phyloP scores from a whole-genome alignment of 208 protist genomes.

The Trypanosoma congolense region DNA sequence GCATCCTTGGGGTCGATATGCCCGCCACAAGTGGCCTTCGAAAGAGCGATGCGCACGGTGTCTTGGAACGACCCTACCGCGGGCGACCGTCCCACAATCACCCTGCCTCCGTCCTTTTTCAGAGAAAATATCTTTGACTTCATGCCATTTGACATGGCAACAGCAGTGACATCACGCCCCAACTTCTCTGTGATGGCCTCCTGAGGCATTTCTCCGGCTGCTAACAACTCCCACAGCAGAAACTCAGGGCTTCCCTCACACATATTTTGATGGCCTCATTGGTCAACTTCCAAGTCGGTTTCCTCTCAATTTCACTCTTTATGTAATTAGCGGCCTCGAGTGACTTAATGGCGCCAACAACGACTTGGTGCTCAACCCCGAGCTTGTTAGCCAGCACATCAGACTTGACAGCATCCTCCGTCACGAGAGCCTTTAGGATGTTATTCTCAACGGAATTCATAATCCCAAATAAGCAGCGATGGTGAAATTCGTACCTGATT shows the following conservation, averaged over 20 bases:
- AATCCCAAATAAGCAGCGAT: too few species aligned
- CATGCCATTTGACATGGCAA: conserved; percentile 91
- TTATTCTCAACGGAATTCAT: conserved; percentile 19
- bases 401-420: conserved; percentile 36
- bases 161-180: conserved; percentile 53
- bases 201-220: conserved; percentile 30
- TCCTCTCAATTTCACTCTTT: conserved; percentile 41
- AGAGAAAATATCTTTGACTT: conserved; percentile 90
- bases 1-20: conserved; percentile 58
- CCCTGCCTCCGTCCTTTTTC: conserved; percentile 66
- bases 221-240: conserved; percentile 55
- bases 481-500: too few species aligned
- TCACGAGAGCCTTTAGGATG: conserved; percentile 31
- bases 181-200: conserved; percentile 43
- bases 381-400: conserved; percentile 50
- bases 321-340: conserved; percentile 83
- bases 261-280: conserved; percentile 77
- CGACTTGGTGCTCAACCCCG: conserved; percentile 72
- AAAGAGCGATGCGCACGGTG: conserved; percentile 33
- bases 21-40: conserved; percentile 19
- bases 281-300: conserved; percentile 67
- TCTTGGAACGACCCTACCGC: conserved; percentile 31
- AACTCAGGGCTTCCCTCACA: conserved; percentile 89
- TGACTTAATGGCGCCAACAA: conserved; percentile 90
- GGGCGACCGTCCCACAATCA: conserved; percentile 40